Percentiles rank a stretch among this genome's conserved stretches.
Evolutionary conservation across 73 alveolate genomes (phyloP).

Genomic region (Paramecium caudatum): DNA sequence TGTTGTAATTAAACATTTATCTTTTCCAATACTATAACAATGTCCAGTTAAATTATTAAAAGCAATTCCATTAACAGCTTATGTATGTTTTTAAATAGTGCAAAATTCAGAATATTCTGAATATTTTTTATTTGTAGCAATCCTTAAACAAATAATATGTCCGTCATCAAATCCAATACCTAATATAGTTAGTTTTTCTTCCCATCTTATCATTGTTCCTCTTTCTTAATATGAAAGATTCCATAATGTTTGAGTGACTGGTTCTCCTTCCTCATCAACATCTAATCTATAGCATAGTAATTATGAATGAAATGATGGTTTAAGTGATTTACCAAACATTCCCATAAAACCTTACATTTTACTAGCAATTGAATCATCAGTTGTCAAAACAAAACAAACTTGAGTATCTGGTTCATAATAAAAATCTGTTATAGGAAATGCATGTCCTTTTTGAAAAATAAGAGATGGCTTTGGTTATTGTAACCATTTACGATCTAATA

Average conservation of each 20-base stretch:
- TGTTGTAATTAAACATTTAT: slow-evolving; percentile 47
- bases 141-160: slow-evolving; percentile 6
- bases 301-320: slow-evolving; percentile 4
- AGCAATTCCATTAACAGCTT: neutral
- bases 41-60: slow-evolving; percentile 45
- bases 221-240: neutral
- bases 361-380: slow-evolving; percentile 56
- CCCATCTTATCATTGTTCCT: slow-evolving; percentile 45
- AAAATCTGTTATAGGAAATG: slow-evolving; percentile 26
- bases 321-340: slow-evolving; percentile 18
- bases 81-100: slow-evolving; percentile 8
- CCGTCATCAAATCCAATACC: slow-evolving; percentile 65
- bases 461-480: neutral
- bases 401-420: slow-evolving; percentile 41
- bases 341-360: slow-evolving; percentile 52
- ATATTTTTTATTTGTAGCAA: slow-evolving; percentile 1
- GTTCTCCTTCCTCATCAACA: slow-evolving; percentile 41
- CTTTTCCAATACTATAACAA: slow-evolving; percentile 2
- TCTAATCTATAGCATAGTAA: slow-evolving; percentile 56
- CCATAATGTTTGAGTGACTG: slow-evolving; percentile 19
- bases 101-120: slow-evolving; percentile 32
- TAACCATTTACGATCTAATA: slow-evolving; percentile 45
- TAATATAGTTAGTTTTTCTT: slow-evolving; percentile 33
- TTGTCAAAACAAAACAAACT: slow-evolving; percentile 42
- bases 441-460: neutral